Conservation (phyloP, 129 eudicot species). For the Sambucus nigra region DNA sequence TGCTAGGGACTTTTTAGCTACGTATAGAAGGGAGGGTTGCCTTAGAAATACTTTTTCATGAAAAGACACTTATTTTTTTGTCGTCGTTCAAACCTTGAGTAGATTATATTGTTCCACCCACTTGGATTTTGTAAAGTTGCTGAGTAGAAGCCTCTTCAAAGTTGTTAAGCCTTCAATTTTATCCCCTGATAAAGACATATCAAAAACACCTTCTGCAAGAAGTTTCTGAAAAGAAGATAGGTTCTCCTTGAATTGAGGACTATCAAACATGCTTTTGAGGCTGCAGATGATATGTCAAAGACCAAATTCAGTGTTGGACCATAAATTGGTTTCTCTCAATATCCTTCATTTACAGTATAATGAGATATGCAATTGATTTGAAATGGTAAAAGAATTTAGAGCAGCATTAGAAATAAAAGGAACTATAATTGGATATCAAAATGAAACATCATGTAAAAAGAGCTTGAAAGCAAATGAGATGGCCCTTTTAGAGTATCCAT, state of each 20-base stretch:
- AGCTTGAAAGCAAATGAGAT: slow-evolving; percentile 1
- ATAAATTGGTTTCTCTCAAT: too few relatives aligned
- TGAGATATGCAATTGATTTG: background rate
- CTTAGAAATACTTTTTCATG: too few relatives aligned
- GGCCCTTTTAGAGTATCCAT: background rate
- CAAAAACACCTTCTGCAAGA: slow-evolving; percentile 80
- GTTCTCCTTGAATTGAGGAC: slow-evolving; percentile 72
- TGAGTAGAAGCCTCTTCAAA: slow-evolving; percentile 59
- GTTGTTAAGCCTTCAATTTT: slow-evolving; percentile 48
- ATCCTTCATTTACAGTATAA: too few relatives aligned
- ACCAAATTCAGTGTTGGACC: too few relatives aligned
- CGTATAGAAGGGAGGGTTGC: background rate
- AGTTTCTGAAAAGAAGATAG: slow-evolving; percentile 70
- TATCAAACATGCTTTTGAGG: slow-evolving; percentile 65
- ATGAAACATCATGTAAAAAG: background rate
- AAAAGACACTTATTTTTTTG: too few relatives aligned
- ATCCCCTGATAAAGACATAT: slow-evolving; percentile 39
- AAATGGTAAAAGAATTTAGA: too few relatives aligned
- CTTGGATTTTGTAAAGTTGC: slow-evolving; percentile 49
- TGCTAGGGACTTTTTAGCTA: too few relatives aligned
- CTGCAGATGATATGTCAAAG: slow-evolving; percentile 27
- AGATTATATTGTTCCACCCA: slow-evolving; percentile 78
- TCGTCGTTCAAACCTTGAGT: slow-evolving; percentile 44
- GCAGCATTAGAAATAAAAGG: background rate
- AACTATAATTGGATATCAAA: too few relatives aligned